Conservation (phyloP, 768 basidiomycete genomes). For the Dioszegia aurantiaca region DNA sequence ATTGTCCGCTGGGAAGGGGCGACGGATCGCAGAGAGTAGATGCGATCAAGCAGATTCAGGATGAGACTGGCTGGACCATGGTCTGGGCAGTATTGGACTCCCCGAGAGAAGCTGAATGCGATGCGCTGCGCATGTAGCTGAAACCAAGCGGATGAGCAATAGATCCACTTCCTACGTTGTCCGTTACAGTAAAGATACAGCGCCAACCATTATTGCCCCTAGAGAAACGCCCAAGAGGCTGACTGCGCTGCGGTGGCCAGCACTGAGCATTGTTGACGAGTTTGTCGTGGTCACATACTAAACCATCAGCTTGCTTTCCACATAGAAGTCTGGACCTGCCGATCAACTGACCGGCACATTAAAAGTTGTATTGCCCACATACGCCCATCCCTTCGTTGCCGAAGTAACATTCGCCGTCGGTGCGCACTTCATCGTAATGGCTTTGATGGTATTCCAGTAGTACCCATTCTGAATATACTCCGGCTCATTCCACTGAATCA, state of each 20-base stretch:
- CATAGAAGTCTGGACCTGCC: not conserved
- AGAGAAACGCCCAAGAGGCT: not conserved
- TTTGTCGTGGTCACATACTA: conserved; percentile 8
- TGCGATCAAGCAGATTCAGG: too few relatives aligned
- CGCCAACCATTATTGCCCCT: not conserved
- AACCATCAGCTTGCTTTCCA: not conserved
- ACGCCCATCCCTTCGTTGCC: conserved; percentile 35
- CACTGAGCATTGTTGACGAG: conserved; percentile 7
- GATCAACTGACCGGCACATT: conserved; percentile 27
- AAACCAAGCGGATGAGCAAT: too few relatives aligned
- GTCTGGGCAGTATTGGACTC: too few relatives aligned
- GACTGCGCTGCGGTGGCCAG: too few relatives aligned
- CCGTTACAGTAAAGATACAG: not conserved
- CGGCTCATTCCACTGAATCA: conserved; percentile 77
- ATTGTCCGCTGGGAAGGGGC: too few relatives aligned
- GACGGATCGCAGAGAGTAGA: too few relatives aligned
- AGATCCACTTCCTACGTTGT: too few relatives aligned
- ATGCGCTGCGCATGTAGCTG: too few relatives aligned
- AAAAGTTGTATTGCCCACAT: conserved; percentile 22
- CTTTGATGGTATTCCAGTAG: conserved; percentile 42
- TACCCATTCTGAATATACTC: conserved; percentile 68
- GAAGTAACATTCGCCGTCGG: conserved; percentile 11
- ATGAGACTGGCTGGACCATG: too few relatives aligned
- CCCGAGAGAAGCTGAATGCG: too few relatives aligned
- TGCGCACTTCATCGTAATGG: conserved; percentile 44